These are phyloP conservation scores for Phytophthora kernoviae DNA, from an alignment of 352 stramenopile species.

Conservation along the genomic window DNA sequence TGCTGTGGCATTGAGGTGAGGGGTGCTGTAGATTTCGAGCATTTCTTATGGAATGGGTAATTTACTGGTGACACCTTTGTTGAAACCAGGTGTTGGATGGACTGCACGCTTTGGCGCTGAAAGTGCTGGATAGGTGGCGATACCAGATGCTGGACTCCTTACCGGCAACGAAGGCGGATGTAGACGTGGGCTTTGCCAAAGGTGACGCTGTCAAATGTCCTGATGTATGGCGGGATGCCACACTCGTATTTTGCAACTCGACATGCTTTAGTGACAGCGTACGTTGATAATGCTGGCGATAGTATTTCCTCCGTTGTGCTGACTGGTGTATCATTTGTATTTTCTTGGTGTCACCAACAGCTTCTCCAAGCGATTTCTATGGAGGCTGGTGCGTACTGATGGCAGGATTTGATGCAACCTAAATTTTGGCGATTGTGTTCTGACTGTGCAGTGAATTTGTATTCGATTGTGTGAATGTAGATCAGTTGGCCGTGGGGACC, in stretches of 20 bases:
- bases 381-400: constrained; percentile 30
- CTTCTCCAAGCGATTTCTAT: constrained; percentile 38
- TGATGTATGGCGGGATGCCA: constrained; percentile 62
- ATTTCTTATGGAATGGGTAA: neutral
- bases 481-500: constrained; percentile 46
- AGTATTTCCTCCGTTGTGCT: neutral
- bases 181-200: constrained; percentile 64
- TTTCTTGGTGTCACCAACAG: constrained; percentile 5
- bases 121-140: constrained; percentile 67
- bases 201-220: constrained; percentile 45
- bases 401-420: neutral
- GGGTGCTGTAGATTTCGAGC: neutral
- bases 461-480: too few relatives aligned
- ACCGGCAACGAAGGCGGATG: constrained; percentile 50
- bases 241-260: constrained; percentile 70
- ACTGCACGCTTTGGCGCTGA: constrained; percentile 62
- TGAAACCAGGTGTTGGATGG: constrained; percentile 48
- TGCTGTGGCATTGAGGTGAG: constrained; percentile 66
- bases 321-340: neutral
- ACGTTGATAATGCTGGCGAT: constrained; percentile 3
- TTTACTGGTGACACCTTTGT: neutral
- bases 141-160: constrained; percentile 66
- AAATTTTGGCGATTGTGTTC: neutral
- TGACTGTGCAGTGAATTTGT: too few relatives aligned
- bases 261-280: constrained; percentile 77